phyloP scores from a whole-genome alignment of 2,329 filamentous ascomycete genomes.

The Epichloe sibirici region DNA sequence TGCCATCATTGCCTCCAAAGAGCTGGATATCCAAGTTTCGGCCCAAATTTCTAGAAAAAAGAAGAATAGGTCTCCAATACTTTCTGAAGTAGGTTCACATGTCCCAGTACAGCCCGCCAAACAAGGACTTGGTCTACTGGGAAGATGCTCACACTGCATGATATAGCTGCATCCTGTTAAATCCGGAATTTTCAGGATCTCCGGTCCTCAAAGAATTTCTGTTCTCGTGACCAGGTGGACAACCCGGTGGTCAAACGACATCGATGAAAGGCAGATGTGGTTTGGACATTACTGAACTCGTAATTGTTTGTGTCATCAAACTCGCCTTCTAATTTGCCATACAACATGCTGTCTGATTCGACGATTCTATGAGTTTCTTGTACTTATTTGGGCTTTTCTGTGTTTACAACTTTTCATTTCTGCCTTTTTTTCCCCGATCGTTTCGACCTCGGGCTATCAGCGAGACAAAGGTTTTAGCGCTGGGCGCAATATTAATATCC shows the following conservation, averaged over 20 bases:
- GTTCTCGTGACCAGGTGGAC: slow-evolving; percentile 7
- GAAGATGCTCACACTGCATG: slow-evolving; percentile 8
- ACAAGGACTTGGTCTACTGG: not conserved
- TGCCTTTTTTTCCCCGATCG: not conserved
- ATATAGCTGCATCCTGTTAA: slow-evolving; percentile 11
- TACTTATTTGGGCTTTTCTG: not conserved
- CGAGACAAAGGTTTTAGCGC: not conserved
- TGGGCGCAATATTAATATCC: not conserved
- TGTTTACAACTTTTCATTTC: not conserved
- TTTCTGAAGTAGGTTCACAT: slow-evolving; percentile 67
- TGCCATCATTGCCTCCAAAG: slow-evolving; percentile 85
- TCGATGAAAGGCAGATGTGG: not conserved
- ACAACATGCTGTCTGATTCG: not conserved
- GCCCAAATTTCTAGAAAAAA: slow-evolving; percentile 72
- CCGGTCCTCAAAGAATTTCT: slow-evolving; percentile 14
- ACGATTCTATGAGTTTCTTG: not conserved
- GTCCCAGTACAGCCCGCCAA: not conserved
- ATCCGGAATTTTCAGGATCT: slow-evolving; percentile 13
- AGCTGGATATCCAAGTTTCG: slow-evolving; percentile 80
- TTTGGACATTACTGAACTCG: not conserved
- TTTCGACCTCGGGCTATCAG: not conserved
- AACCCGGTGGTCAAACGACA: not conserved
- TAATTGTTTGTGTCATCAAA: not conserved
- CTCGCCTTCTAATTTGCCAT: not conserved
- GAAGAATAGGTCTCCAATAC: slow-evolving; percentile 73